phyloP scores from a whole-genome alignment of 495 filamentous ascomycete species.

The Cercophora samala region DNA sequence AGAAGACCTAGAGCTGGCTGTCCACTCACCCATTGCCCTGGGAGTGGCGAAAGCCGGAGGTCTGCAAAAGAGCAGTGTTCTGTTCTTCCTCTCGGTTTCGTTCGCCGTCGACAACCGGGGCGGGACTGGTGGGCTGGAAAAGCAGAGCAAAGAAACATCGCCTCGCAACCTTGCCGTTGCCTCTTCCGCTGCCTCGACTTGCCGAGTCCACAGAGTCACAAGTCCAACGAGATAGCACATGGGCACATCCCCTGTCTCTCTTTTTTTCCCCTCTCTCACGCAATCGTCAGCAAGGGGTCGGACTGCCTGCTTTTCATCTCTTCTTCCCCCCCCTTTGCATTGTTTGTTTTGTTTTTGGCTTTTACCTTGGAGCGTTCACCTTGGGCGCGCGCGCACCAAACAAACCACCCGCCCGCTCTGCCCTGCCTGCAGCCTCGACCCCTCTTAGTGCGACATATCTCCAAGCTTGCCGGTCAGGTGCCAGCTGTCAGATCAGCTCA shows the following conservation, averaged over 20 bases:
- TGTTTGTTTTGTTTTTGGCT: conserved; percentile 10
- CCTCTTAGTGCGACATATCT: conserved; percentile 18
- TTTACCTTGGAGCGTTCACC: not conserved
- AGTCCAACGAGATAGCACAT: not conserved
- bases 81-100: conserved; percentile 5
- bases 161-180: conserved; percentile 20
- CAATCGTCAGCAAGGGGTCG: conserved; percentile 1
- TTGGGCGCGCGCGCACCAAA: not conserved
- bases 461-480: conserved; percentile 18
- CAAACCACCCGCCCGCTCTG: not conserved
- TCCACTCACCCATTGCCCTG: not conserved
- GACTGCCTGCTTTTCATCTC: conserved; percentile 8
- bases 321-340: conserved; percentile 9
- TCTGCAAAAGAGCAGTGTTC: conserved; percentile 25
- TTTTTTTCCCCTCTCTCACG: not conserved
- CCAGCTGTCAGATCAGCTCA: conserved; percentile 25
- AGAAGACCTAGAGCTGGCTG: not conserved
- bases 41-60: conserved; percentile 3
- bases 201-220: conserved; percentile 19
- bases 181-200: not conserved
- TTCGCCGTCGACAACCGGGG: conserved; percentile 31
- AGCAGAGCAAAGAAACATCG: conserved; percentile 14
- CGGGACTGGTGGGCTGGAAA: not conserved
- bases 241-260: not conserved
- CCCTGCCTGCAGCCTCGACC: conserved; percentile 9